These are phyloP conservation scores for Nicotiana sylvestris DNA, from an alignment of 257 asterid genomes.

Conservation along the genomic window DNA sequence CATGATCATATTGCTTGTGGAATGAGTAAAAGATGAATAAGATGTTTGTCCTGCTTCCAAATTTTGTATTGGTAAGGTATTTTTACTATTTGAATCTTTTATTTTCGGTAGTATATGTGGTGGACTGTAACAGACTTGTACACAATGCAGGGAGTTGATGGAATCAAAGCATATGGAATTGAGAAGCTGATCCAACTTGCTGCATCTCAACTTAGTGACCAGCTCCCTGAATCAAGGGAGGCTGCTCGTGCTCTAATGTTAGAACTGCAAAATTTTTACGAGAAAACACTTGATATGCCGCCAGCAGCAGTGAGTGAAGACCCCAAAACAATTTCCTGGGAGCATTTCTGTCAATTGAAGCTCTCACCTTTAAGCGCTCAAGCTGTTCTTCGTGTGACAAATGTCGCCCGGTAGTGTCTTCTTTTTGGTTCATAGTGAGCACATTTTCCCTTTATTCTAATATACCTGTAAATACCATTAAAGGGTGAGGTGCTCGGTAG, in stretches of 20 bases:
- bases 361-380: slow-evolving; percentile 84
- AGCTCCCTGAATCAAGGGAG: slow-evolving; percentile 91
- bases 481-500: neutral
- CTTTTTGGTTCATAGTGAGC: slow-evolving; percentile 43
- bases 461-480: neutral
- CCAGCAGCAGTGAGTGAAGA: slow-evolving; percentile 30
- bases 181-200: slow-evolving; percentile 80
- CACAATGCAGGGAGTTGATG: slow-evolving; percentile 61
- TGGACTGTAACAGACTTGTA: neutral
- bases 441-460: neutral
- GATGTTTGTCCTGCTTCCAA: neutral
- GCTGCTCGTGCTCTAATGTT: slow-evolving; percentile 70
- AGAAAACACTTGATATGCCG: slow-evolving; percentile 26
- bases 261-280: slow-evolving; percentile 58
- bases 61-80: neutral
- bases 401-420: slow-evolving; percentile 46
- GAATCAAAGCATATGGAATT: slow-evolving; percentile 59
- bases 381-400: slow-evolving; percentile 84
- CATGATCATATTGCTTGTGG: neutral
- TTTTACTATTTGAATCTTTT: neutral
- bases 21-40: neutral
- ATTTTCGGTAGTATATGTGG: neutral
- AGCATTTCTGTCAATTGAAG: slow-evolving; percentile 70
- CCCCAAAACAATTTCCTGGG: slow-evolving; percentile 52
- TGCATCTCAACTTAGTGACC: slow-evolving; percentile 72